phyloP scores from a whole-genome alignment of 2,329 filamentous ascomycete species.

The Drechslerella stenobrocha region DNA sequence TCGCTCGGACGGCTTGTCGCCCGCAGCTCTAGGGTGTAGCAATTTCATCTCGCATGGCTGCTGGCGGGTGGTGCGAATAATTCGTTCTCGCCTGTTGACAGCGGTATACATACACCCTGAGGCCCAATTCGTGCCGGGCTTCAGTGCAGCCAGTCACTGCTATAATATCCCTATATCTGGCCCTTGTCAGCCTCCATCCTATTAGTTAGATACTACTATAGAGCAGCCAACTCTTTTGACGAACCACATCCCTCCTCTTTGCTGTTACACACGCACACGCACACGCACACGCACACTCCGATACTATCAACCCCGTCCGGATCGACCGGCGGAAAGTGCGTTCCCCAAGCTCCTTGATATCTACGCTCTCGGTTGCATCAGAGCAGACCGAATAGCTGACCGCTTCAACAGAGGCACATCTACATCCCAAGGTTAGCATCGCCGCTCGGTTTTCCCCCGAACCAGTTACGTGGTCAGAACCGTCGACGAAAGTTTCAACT shows the following conservation, averaged over 20 bases:
- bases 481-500: constrained; percentile 20
- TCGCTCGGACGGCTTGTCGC: constrained; percentile 47
- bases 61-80: constrained; percentile 27
- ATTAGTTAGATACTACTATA: no score
- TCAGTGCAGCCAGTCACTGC: constrained; percentile 44
- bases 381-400: constrained; percentile 15
- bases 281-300: no score
- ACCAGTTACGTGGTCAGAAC: constrained; percentile 20
- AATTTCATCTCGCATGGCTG: constrained; percentile 40
- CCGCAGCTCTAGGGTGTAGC: constrained; percentile 45
- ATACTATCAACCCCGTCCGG: constrained; percentile 30
- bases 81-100: constrained; percentile 48
- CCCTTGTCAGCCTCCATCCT: constrained; percentile 46
- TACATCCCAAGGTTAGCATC: constrained; percentile 16
- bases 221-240: constrained; percentile 16
- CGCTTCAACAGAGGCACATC: constrained; percentile 36
- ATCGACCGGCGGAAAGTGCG: constrained; percentile 46
- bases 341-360: constrained; percentile 25
- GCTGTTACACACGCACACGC: constrained; percentile 37
- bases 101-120: constrained; percentile 45
- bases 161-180: constrained; percentile 46
- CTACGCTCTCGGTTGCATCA: constrained; percentile 19
- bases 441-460: constrained; percentile 12
- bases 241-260: constrained; percentile 33
- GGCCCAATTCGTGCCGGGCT: constrained; percentile 41